These are phyloP conservation scores for Paecilomyces fulvus DNA, from an alignment of 2,329 filamentous ascomycete species.

Conservation along the genomic window DNA sequence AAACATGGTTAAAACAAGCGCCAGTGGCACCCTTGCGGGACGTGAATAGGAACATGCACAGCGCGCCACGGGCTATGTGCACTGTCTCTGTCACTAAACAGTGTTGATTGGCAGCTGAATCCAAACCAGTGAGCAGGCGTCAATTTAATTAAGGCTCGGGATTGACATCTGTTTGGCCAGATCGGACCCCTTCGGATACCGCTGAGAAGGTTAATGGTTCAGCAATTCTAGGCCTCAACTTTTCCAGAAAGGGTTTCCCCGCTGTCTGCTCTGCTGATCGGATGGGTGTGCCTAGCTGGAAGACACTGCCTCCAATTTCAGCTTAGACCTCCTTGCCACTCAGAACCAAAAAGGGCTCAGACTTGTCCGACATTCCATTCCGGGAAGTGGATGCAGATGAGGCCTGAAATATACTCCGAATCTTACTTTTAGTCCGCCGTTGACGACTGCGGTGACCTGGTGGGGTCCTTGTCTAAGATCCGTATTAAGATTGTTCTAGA, in stretches of 20 bases:
- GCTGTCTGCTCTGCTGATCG: background rate
- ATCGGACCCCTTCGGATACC: background rate
- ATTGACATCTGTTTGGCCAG: background rate
- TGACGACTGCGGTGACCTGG: background rate
- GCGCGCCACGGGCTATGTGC: background rate
- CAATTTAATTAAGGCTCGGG: background rate
- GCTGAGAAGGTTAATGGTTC: background rate
- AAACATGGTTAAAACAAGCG: background rate
- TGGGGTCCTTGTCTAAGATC: background rate
- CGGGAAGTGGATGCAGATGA: background rate
- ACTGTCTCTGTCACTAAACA: background rate
- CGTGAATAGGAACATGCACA: background rate
- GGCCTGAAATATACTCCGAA: background rate
- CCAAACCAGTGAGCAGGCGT: background rate
- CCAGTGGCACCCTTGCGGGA: background rate
- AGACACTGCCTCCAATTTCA: background rate
- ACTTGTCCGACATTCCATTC: background rate
- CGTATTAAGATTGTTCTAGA: background rate
- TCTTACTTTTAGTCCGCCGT: background rate
- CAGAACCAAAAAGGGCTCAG: background rate
- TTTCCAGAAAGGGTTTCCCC: background rate
- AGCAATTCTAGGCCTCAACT: background rate
- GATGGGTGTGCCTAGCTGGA: background rate
- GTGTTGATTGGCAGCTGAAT: background rate
- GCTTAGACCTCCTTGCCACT: background rate